Evolutionary conservation across 176 grass and related monocot species (phyloP).

Genomic region (Paspalum notatum): DNA sequence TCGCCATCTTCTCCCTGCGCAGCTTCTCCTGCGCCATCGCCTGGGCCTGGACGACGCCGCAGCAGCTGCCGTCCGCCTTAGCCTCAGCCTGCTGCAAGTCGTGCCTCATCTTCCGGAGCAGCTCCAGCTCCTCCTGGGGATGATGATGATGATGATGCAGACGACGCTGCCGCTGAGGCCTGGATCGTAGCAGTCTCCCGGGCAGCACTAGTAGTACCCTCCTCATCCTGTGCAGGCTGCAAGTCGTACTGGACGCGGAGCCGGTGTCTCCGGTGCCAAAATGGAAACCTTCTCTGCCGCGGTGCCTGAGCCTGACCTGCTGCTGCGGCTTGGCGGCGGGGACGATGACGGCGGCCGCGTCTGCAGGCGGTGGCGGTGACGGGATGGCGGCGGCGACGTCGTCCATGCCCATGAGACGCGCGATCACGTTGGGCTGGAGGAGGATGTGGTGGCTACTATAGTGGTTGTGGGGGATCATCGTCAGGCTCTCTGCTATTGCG

Average conservation of each 20-base stretch:
- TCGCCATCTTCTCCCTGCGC: constrained; percentile 68
- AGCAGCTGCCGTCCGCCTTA: constrained; percentile 26
- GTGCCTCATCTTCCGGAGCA: constrained; percentile 69
- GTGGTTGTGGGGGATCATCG: constrained; percentile 31
- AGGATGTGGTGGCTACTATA: constrained; percentile 42
- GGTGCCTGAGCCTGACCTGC: no score
- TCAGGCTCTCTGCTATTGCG: not conserved
- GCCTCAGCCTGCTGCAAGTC: constrained; percentile 67
- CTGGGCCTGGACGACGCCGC: constrained; percentile 19
- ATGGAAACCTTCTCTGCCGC: no score
- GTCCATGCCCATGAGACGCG: constrained; percentile 89
- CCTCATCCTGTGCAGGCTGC: no score
- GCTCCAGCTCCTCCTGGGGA: constrained; percentile 51
- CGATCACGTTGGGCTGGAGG: constrained; percentile 59
- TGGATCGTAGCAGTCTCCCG: not conserved
- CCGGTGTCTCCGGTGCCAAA: no score
- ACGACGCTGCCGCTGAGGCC: not conserved
- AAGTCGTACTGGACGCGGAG: no score
- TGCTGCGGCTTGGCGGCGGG: not conserved
- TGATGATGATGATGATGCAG: no score
- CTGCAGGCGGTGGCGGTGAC: not conserved
- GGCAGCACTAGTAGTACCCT: no score
- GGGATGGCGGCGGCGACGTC: constrained; percentile 10
- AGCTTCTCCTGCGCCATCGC: constrained; percentile 75
- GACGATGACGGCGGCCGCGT: not conserved